Evolutionary conservation across 768 basidiomycete genomes (phyloP).

Genomic region (Russula virescens): DNA sequence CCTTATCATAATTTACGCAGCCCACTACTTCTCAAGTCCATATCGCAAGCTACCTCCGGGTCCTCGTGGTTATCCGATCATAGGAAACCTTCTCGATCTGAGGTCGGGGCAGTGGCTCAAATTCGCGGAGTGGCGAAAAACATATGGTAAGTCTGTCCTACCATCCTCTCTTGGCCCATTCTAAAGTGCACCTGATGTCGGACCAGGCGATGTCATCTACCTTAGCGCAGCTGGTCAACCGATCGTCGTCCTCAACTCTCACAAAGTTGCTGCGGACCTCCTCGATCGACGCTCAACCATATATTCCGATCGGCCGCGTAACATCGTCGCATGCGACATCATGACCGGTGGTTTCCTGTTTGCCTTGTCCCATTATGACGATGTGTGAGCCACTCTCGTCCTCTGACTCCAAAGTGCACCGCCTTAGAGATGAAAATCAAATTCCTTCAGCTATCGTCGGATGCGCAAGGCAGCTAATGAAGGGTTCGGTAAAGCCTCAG

Average conservation of each 20-base stretch:
- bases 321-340: neutral
- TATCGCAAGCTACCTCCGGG: neutral
- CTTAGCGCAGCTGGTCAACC: neutral
- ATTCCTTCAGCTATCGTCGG: neutral
- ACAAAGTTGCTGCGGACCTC: neutral
- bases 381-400: neutral
- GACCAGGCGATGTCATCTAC: slow-evolving; percentile 1
- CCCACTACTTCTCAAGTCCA: neutral
- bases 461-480: slow-evolving; percentile 3
- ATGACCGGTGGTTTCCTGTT: neutral
- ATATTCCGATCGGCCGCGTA: neutral
- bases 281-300: neutral
- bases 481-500: neutral
- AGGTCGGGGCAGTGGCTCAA: neutral
- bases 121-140: neutral
- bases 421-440: no score
- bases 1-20: neutral
- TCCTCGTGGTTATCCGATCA: neutral
- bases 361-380: neutral
- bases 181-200: neutral
- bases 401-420: no score
- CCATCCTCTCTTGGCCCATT: neutral
- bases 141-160: neutral
- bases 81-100: neutral
- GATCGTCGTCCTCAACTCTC: neutral